These are phyloP conservation scores for Fomitopsis betulina DNA, from an alignment of 1,284 basidiomycete species.

Conservation along the genomic window DNA sequence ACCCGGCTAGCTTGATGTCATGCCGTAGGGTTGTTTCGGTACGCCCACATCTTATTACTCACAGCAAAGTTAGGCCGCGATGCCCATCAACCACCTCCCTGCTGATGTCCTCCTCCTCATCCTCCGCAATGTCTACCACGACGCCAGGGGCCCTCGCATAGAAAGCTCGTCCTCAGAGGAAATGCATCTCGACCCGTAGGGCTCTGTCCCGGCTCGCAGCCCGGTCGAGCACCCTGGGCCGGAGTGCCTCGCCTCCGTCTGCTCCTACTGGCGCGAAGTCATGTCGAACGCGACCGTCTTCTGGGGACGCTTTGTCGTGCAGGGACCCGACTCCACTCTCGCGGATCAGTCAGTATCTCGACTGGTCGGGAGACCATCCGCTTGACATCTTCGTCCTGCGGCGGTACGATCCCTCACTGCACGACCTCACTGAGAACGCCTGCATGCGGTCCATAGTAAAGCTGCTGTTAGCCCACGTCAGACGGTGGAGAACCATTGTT, in stretches of 20 bases:
- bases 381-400: not conserved
- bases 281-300: not conserved
- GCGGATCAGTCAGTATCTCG: not conserved
- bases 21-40: too few relatives aligned
- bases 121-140: too few relatives aligned
- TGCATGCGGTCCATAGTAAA: not conserved
- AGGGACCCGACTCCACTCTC: not conserved
- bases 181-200: not conserved
- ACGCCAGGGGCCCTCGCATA: too few relatives aligned
- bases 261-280: not conserved
- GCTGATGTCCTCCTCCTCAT: not conserved
- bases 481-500: not conserved
- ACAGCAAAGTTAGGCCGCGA: too few relatives aligned
- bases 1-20: too few relatives aligned
- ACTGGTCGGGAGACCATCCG: not conserved
- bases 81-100: not conserved
- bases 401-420: not conserved
- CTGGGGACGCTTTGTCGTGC: not conserved
- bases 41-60: too few relatives aligned
- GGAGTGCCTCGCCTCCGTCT: not conserved
- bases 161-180: too few relatives aligned
- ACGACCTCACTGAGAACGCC: not conserved
- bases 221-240: not conserved
- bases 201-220: not conserved
- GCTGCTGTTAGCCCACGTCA: not conserved